Evolutionary conservation across 2,329 filamentous ascomycete genomes (phyloP), one percentile per base, ranked within the genome.

Genomic region (Colletotrichum endophyticum): DNA sequence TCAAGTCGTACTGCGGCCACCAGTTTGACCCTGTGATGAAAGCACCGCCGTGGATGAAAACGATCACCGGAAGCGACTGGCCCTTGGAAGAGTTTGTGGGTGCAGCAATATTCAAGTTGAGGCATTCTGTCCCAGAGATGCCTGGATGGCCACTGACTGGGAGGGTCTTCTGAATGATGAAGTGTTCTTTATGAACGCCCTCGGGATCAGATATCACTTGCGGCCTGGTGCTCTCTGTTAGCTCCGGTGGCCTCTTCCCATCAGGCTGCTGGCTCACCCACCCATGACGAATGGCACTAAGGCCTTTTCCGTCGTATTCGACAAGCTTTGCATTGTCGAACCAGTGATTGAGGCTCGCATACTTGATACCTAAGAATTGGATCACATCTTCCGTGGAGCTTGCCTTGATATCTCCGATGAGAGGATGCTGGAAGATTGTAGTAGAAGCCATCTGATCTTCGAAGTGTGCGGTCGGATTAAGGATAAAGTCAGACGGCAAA

Each of bases 21-120:
- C 85, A 89, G 57, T 86, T 88, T 5, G 88, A 88, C 4, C 89
- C 90, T 4, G 87, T 84, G 4, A 82, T 81, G 66, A 89, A 87
- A 0, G 87, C 89, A 13, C 90, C 89, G 1, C 90, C 90, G 75
- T 91, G 89, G 6, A 91, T 85, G 77, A 89, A 90, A 3, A 89
- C 84, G 53, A 90, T 84, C 0, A 91, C 89, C 0, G 89, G 90
- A 3, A 91, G 81, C 8, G 84, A 85, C 15, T 81, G 80, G 6
- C 71, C 0, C 39, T 66, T 12, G 62, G 80, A 72, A n/a, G 49
- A 59, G 15, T 73, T 77, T 9, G 8, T 22, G 8, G 89, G 89
- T 0, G 88, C 83, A 0, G 87, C 87, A 64, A 91, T 87, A 75
- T 90, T 91, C 22, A 91, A 81, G 66, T 89, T 90, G 28, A 92